Conservation (phyloP, 352 stramenopile species). For the Blastocystis sp. region DNA sequence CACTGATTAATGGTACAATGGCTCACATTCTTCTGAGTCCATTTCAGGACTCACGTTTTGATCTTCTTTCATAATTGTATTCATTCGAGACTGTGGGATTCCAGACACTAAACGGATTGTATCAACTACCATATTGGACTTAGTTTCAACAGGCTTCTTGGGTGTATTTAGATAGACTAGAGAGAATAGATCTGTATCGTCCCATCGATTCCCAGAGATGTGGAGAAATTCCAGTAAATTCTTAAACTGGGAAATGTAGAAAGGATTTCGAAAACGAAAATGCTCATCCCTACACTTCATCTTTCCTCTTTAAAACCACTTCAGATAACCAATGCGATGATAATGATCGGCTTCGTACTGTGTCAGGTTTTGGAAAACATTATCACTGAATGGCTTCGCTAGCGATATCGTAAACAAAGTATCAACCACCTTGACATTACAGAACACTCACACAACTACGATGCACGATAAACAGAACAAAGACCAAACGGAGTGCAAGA, state of each 20-base stretch:
- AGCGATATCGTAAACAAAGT: slow-evolving; percentile 4
- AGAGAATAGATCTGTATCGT: not conserved
- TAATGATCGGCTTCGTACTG: slow-evolving; percentile 54
- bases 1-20: not conserved
- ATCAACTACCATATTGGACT: slow-evolving; percentile 55
- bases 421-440: not conserved
- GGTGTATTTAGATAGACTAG: not conserved
- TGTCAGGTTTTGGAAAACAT: slow-evolving; percentile 15
- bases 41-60: not conserved
- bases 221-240: slow-evolving; percentile 44
- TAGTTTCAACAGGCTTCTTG: not conserved
- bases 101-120: slow-evolving; percentile 35
- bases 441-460: not conserved
- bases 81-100: slow-evolving; percentile 30
- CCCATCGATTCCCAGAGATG: slow-evolving; percentile 1
- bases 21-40: not conserved
- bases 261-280: slow-evolving; percentile 29
- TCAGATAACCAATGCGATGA: slow-evolving; percentile 41
- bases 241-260: not conserved
- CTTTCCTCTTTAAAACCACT: not conserved
- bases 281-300: not conserved
- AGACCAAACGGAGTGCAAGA: not conserved
- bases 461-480: not conserved
- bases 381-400: slow-evolving; percentile 36
- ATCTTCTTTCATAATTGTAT: slow-evolving; percentile 16